A percentile compares a stretch with the other conserved stretches of the same genome.
Evolutionary conservation across 345 rosid genomes (phyloP).

Genomic region (Moringa oleifera): DNA sequence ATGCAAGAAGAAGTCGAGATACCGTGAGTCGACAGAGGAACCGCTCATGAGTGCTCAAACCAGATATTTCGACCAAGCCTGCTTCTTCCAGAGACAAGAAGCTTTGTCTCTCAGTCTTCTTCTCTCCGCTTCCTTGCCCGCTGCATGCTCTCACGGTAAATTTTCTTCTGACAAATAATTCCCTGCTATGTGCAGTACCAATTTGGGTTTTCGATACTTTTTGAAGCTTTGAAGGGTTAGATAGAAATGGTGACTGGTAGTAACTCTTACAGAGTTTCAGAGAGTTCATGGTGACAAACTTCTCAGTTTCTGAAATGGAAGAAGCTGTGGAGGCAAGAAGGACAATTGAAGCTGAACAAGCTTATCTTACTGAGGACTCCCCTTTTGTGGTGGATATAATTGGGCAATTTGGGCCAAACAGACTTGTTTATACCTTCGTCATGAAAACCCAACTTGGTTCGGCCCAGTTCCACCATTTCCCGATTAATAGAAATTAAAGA

Average conservation of each 20-base stretch:
- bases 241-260: slow-evolving; percentile 9
- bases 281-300: not conserved
- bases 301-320: not conserved
- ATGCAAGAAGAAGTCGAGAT: slow-evolving; percentile 5
- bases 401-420: no score
- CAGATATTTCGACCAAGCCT: slow-evolving; percentile 78
- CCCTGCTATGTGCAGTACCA: slow-evolving; percentile 8
- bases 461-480: no score
- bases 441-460: no score
- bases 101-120: slow-evolving; percentile 32
- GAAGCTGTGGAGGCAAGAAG: no score
- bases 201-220: not conserved
- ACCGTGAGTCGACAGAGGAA: slow-evolving; percentile 91
- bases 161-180: slow-evolving; percentile 7
- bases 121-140: slow-evolving; percentile 33
- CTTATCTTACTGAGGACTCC: not conserved
- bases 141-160: slow-evolving; percentile 25
- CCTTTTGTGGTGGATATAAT: no score
- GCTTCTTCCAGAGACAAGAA: slow-evolving; percentile 85
- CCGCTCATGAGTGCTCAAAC: slow-evolving; percentile 71
- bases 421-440: no score
- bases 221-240: slow-evolving; percentile 11
- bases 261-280: slow-evolving; percentile 7
- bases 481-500: no score
- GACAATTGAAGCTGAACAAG: not conserved